These are phyloP conservation scores for Isabelozyma heimii DNA, from an alignment of 805 yeast genomes.

Conservation along the genomic window DNA sequence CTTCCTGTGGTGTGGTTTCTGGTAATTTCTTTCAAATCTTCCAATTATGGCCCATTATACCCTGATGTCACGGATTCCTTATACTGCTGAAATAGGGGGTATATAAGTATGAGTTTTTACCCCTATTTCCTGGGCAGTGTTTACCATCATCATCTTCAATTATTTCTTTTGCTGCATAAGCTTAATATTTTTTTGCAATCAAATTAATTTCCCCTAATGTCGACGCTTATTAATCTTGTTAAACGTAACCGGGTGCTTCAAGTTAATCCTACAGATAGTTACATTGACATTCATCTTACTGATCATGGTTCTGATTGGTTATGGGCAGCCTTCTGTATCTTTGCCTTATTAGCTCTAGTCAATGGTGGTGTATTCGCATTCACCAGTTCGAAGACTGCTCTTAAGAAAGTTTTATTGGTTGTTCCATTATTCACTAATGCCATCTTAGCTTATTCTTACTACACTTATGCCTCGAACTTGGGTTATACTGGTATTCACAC, in stretches of 20 bases:
- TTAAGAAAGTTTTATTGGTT: conserved; percentile 33
- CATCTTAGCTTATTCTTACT: conserved; percentile 47
- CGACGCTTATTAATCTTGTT: conserved; percentile 2
- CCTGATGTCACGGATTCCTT: neutral
- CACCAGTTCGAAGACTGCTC: conserved; percentile 20
- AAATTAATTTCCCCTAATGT: neutral
- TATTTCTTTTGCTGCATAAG: neutral
- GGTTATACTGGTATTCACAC: conserved; percentile 49
- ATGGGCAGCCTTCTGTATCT: conserved; percentile 58
- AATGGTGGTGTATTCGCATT: conserved; percentile 21
- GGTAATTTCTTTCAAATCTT: neutral
- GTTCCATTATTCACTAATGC: conserved; percentile 43
- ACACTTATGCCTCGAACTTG: conserved; percentile 55
- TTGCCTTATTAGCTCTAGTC: conserved; percentile 35
- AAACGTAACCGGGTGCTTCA: conserved; percentile 35
- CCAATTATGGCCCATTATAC: neutral
- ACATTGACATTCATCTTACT: conserved; percentile 51
- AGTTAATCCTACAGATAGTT: conserved; percentile 38
- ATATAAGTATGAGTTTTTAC: neutral
- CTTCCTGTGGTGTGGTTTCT: neutral
- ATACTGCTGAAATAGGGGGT: neutral
- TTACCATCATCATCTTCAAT: neutral
- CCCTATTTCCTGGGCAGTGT: neutral
- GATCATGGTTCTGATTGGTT: conserved; percentile 64
- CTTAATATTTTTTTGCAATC: neutral